Evolutionary conservation across 225 moss, liverwort and hornwort genomes (phyloP).

Genomic region (Physcomitrellopsis africana): DNA sequence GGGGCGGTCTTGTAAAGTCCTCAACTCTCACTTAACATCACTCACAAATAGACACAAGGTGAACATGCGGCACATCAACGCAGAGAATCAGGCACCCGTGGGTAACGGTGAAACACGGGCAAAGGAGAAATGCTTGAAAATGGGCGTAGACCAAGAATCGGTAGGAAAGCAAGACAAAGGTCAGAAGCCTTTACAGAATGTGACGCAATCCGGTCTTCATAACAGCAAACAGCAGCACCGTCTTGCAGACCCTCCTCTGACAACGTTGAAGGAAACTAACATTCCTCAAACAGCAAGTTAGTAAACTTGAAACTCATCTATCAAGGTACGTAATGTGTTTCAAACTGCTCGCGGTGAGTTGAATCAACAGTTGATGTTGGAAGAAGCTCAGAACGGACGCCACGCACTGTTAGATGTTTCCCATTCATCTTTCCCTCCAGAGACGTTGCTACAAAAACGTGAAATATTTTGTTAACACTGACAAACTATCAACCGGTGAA

Average conservation of each 20-base stretch:
- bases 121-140: neutral
- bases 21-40: slow-evolving; percentile 41
- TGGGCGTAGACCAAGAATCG: neutral
- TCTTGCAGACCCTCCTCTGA: slow-evolving; percentile 27
- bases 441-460: too few species aligned
- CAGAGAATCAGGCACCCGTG: slow-evolving; percentile 28
- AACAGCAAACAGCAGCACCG: slow-evolving; percentile 11
- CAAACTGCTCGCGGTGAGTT: neutral
- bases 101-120: slow-evolving; percentile 5
- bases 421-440: too few species aligned
- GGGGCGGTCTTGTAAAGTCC: slow-evolving; percentile 44
- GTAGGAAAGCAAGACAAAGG: slow-evolving; percentile 11
- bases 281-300: slow-evolving; percentile 2
- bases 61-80: slow-evolving; percentile 19
- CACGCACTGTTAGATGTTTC: too few species aligned
- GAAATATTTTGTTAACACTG: too few species aligned
- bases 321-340: neutral
- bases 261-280: slow-evolving; percentile 14
- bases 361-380: neutral
- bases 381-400: neutral
- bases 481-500: too few species aligned
- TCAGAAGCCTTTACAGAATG: neutral
- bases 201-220: neutral
- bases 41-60: slow-evolving; percentile 38
- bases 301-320: neutral